Base-by-base conservation (phyloP, 2,329 filamentous ascomycete species). In the Acrodontium crateriforme region DNA sequence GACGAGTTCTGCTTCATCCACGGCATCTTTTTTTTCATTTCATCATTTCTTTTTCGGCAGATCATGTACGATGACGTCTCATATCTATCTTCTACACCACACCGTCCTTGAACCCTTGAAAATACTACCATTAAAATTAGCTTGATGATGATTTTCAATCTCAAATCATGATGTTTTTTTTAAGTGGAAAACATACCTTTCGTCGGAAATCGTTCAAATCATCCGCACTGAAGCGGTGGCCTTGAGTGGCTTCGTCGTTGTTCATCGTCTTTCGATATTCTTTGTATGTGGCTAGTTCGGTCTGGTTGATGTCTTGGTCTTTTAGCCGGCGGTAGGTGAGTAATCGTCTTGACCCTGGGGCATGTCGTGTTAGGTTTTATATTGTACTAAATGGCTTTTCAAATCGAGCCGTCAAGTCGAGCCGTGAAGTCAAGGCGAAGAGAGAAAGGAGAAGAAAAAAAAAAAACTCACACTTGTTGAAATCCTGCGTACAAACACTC, bases 311-410 rank as follows among this genome's bases (percentile, higher is more conserved):
- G 18, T 55, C 46, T 2, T 31, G 58, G 41, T 82, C 74, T 1
- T 69, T 64, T 12, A 80, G 59, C 28, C 84, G 70, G 24, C 73
- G 67, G 53, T 95, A 95, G 0, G 84, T 92, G 28, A 95, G 78
- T 18, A 98, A 63, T 39, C 83, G 70, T 34, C 89, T 71, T 12
- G 84, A 89, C 89, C 85, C 79, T 84, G 25, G 14, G 5, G 5
- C 20, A n/a, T 22, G 20, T 22, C 8, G 13, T 10, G n/a, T 10
- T n/a, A 8, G n/a, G n/a, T n/a, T 12, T 4, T 12, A 22, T 8
- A n/a, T 20, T 20, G n/a, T 8, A 9, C 10, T 18, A 18, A 19
- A 24, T 27, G 5, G 25, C 19, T 4, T 4, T 8, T n/a, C n/a
- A n/a, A n/a, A n/a, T n/a, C n/a, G n/a, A n/a, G n/a, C n/a, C n/a